Evolutionary conservation across 176 grass and related monocot species (phyloP), one percentile per base, ranked within the genome.

Genomic region (Bromus sterilis): DNA sequence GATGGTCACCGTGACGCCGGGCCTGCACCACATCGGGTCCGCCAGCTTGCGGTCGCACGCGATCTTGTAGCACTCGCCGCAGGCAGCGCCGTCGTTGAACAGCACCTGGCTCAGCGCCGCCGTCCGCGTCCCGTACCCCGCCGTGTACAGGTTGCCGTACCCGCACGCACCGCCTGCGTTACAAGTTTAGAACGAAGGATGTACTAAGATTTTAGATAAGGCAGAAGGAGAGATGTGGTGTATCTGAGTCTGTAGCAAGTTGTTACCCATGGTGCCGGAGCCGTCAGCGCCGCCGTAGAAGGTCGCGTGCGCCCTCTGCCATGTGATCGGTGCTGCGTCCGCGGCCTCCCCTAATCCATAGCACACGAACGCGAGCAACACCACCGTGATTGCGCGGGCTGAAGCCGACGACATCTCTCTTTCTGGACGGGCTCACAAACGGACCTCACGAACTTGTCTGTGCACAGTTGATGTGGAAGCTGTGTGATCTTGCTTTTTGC

Each of bases 131-230:
- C 83, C 87, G 28, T 87, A 93, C 2, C 91, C 87, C 9, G 49
- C 9, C 0, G 70, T 2, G 80, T 89, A 82, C 30, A 89, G 28
- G 53, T 93, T 88, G 0, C 77, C 80, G 30, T 93, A 93, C 4
- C 87, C 84, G 9, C 91, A 93, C n/a, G 91, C 87, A 0, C 91
- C 91, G 8, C 90, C 89, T 92, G 44, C 56, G 56, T 57, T n/a
- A n/a, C n/a, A n/a, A n/a, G n/a, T n/a, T n/a, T n/a, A n/a, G n/a
- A n/a, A n/a, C 53, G 53, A 57, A 15, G 5, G 44, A 48, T 48
- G 44, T 48, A 16, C 40, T 2, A 2, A 42, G 12, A n/a, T n/a
- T n/a, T n/a, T 44, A 44, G 44, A 48, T 48, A 11, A 16, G 14
- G n/a, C n/a, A n/a, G n/a, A n/a, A n/a, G n/a, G n/a, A n/a, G n/a